Evolutionary conservation across 2,329 filamentous ascomycete genomes (phyloP).

Genomic region (Cordyceps militaris): DNA sequence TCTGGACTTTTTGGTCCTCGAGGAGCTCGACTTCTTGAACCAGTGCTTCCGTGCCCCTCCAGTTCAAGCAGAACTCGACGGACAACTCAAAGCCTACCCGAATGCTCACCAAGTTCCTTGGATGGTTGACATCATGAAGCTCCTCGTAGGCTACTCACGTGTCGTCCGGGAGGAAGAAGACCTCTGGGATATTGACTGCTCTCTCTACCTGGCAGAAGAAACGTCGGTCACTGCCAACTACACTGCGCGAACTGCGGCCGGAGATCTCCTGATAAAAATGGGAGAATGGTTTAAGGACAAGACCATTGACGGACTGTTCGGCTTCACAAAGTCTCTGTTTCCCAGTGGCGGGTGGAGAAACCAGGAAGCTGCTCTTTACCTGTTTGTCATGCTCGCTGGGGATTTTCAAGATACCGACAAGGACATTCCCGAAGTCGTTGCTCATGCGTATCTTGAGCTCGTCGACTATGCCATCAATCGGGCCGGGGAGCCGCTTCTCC

Average conservation of each 20-base stretch:
- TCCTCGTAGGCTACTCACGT: slow-evolving; percentile 77
- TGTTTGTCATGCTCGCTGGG: slow-evolving; percentile 75
- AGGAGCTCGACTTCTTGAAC: slow-evolving; percentile 93
- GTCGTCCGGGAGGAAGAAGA: slow-evolving; percentile 91
- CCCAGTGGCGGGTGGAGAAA: slow-evolving; percentile 50
- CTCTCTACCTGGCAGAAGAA: slow-evolving; percentile 90
- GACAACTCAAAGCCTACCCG: slow-evolving; percentile 59
- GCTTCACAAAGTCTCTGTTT: slow-evolving; percentile 70
- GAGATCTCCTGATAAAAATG: slow-evolving; percentile 85
- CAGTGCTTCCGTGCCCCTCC: slow-evolving; percentile 81
- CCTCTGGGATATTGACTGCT: slow-evolving; percentile 94
- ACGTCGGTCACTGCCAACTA: slow-evolving; percentile 94
- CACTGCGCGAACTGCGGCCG: slow-evolving; percentile 85
- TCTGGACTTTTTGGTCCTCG: slow-evolving; percentile 84
- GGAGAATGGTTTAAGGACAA: slow-evolving; percentile 78
- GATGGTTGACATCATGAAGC: slow-evolving; percentile 81
- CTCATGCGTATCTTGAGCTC: slow-evolving; percentile 70
- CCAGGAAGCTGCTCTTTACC: slow-evolving; percentile 76
- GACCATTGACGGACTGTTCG: slow-evolving; percentile 71
- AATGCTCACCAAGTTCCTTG: slow-evolving; percentile 62
- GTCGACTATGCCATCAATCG: slow-evolving; percentile 69
- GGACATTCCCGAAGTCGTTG: slow-evolving; percentile 59
- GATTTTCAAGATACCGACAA: slow-evolving; percentile 77
- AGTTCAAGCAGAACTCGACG: slow-evolving; percentile 82
- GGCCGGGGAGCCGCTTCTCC: slow-evolving; percentile 65